Conservation (phyloP, 768 basidiomycete genomes). For the Strobilomyces dryophilus region DNA sequence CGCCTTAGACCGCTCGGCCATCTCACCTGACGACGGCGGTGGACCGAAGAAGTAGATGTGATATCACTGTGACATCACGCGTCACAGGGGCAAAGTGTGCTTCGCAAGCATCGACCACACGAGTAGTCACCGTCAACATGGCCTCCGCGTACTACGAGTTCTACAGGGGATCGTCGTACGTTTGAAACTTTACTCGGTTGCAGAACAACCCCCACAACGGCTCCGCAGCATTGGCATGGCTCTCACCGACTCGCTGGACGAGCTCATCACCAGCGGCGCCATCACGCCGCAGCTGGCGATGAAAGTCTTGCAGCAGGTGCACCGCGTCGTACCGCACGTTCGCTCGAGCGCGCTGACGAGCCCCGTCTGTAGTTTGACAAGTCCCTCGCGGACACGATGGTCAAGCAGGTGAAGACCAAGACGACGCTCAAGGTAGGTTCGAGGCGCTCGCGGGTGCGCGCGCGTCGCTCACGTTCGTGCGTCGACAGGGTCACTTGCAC, state of each 20-base stretch:
- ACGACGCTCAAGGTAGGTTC: slow-evolving; percentile 78
- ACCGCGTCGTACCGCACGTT: slow-evolving; percentile 11
- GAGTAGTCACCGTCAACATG: slow-evolving; percentile 38
- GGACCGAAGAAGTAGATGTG: rapidly evolving
- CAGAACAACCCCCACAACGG: background rate
- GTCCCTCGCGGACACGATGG: slow-evolving; percentile 87
- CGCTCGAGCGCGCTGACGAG: slow-evolving; percentile 10
- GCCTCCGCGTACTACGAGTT: slow-evolving; percentile 89
- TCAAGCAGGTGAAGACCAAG: slow-evolving; percentile 93
- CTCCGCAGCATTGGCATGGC: slow-evolving; percentile 86
- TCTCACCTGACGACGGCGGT: slow-evolving; percentile 25
- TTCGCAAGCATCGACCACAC: slow-evolving; percentile 9
- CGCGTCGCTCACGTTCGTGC: slow-evolving; percentile 2
- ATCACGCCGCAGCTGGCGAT: slow-evolving; percentile 99
- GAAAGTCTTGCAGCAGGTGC: slow-evolving; percentile 95
- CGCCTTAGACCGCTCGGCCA: slow-evolving; percentile 63
- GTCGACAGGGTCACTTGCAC: slow-evolving; percentile 73
- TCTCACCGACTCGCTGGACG: slow-evolving; percentile 95
- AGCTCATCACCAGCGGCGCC: slow-evolving; percentile 92
- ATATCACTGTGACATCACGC: slow-evolving; percentile 17
- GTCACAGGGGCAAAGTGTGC: slow-evolving; percentile 12
- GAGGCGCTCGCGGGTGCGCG: background rate
- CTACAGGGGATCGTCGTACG: slow-evolving; percentile 88
- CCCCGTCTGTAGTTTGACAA: slow-evolving; percentile 83
- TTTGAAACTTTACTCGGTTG: slow-evolving; percentile 16